Evolutionary conservation across 257 asterid genomes (phyloP).

Genomic region (Leonotis leonurus): DNA sequence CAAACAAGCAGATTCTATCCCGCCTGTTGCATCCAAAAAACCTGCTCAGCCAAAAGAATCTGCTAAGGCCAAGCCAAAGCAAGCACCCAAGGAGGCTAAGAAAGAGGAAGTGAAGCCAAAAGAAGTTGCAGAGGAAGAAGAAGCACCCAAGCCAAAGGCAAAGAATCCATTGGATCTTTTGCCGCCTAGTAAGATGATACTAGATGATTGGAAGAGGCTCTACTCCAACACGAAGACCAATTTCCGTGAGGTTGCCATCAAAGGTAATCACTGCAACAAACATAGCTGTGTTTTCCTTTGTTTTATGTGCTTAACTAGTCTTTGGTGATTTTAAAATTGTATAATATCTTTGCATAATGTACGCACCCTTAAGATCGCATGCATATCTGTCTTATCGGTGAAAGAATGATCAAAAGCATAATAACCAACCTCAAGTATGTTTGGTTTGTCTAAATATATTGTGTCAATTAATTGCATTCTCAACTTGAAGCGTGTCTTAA

Average conservation of each 20-base stretch:
- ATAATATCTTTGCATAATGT: neutral
- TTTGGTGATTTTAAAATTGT: neutral
- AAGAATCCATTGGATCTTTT: conserved; percentile 87
- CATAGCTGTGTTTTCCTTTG: neutral
- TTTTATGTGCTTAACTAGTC: neutral
- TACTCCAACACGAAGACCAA: conserved; percentile 92
- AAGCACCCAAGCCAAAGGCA: conserved; percentile 87
- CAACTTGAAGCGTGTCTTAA: neutral
- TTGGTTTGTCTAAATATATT: neutral
- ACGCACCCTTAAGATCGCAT: too few species aligned
- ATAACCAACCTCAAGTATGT: neutral
- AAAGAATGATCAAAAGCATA: too few species aligned
- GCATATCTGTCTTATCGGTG: too few species aligned
- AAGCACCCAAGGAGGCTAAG: conserved; percentile 50
- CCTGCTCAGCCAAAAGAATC: conserved; percentile 56
- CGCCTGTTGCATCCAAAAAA: conserved; percentile 54
- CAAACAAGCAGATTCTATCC: conserved; percentile 50
- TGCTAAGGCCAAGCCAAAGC: conserved; percentile 62
- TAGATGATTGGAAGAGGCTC: conserved; percentile 96
- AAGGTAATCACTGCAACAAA: conserved; percentile 47
- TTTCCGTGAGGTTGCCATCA: conserved; percentile 89
- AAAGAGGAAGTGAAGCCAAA: conserved; percentile 49
- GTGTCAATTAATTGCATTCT: neutral
- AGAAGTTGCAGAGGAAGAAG: conserved; percentile 48
- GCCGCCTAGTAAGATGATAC: conserved; percentile 87